phyloP scores from a whole-genome alignment of 1,139 yeast species.

The Pichia inconspicua region DNA sequence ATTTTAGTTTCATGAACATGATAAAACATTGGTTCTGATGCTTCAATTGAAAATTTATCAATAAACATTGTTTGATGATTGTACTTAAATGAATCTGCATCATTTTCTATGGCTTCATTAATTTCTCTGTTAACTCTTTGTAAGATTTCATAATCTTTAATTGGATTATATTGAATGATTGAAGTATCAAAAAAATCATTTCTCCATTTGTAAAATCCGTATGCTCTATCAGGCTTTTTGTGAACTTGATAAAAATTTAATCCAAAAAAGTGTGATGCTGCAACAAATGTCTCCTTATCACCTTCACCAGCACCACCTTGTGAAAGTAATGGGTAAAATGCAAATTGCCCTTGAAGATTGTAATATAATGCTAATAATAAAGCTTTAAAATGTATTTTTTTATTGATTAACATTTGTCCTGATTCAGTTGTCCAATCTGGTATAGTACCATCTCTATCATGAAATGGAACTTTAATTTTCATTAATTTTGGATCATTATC shows the following conservation, averaged over 20 bases:
- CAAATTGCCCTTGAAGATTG: conserved; percentile 48
- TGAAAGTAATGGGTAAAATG: conserved; percentile 47
- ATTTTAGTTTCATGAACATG: conserved; percentile 26
- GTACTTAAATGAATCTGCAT: conserved; percentile 16
- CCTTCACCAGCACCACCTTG: conserved; percentile 61
- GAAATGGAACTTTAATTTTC: conserved; percentile 31
- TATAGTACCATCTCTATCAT: conserved; percentile 49
- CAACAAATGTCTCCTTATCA: conserved; percentile 58
- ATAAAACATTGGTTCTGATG: conserved; percentile 22
- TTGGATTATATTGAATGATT: conserved; percentile 66
- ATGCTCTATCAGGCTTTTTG: conserved; percentile 27
- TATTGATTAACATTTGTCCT: conserved; percentile 52
- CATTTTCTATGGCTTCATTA: conserved; percentile 9
- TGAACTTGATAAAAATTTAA: conserved; percentile 51
- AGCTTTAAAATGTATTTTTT: conserved; percentile 42
- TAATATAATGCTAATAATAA: conserved; percentile 50
- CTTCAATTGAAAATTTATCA: conserved; percentile 14
- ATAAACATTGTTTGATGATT: conserved; percentile 17
- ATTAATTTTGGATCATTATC: conserved; percentile 26
- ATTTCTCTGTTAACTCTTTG: conserved; percentile 12
- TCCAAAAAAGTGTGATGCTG: conserved; percentile 48
- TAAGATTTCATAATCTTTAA: conserved; percentile 39
- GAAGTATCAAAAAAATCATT: conserved; percentile 26
- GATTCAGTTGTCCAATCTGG: conserved; percentile 60
- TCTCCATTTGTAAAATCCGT: conserved; percentile 26